Evolutionary conservation across 257 asterid species (phyloP), one percentile per base, ranked within the genome.

Genomic region (Solanum corneliomulleri): DNA sequence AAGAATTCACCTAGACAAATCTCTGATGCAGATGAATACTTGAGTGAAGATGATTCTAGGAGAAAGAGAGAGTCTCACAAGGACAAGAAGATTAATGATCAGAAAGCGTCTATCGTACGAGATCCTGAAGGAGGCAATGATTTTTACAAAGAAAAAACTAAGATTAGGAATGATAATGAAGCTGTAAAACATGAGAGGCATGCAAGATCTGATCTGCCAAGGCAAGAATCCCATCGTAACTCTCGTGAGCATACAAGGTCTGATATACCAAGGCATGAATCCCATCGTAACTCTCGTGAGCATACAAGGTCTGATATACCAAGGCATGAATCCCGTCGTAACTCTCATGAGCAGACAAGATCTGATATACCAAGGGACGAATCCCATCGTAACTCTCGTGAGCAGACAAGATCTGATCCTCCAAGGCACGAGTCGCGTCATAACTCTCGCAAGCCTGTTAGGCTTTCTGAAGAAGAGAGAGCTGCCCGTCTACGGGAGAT

Each of bases 401-500:
- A 88, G 56, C 88, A 29, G 56, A 29, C 33, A 35, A 92, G 91
- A 74, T 89, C 93, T 72, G 90, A 49, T 85, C 87, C 91, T 31
- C 92, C 92, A 27, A 91, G 93, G 87, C 42, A 41, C 8, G 96
- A 90, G 71, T 29, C 92, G 9, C 86, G 15, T 71, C 91, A 86
- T 88, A 90, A 88, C 89, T 93, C 81, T 45, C 87, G 94, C 41
- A 92, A 80, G 37, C 69, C 96, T 42, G 91, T 88, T 77, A 93
- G 90, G 85, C 95, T 97, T 62, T 91, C 99, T n/a, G 96, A 95
- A 86, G 99, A 96, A 92, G 99, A 97, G 92, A 93, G 98, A 88
- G 95, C 98, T 83, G 97, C 96, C 3, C 94, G 88, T 91, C 93
- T 97, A 86, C 91, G 87, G 92, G 99, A 96, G 93, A 97, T 97